A percentile compares a stretch with the other conserved stretches of the same genome.
Conservation (phyloP, 495 filamentous ascomycete species). For the Penicillium bovifimosum region DNA sequence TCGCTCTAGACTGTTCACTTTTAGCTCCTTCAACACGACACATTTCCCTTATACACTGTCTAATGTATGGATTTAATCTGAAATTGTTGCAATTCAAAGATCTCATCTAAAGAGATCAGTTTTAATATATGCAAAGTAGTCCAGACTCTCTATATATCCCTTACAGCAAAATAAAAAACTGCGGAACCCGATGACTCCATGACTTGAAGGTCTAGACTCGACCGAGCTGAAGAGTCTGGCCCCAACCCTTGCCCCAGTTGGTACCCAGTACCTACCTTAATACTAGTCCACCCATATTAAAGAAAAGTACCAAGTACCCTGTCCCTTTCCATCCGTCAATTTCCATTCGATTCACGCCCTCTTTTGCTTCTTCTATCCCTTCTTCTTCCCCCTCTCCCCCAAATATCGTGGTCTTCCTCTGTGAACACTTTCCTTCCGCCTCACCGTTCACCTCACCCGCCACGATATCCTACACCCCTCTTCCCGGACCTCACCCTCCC, state of each 20-base stretch:
- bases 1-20: slow-evolving; percentile 20
- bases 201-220: slow-evolving; percentile 22
- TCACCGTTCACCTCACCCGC: not conserved
- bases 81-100: not conserved
- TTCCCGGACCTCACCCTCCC: slow-evolving; percentile 1
- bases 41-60: not conserved
- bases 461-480: not conserved
- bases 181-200: slow-evolving; percentile 23
- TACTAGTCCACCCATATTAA: slow-evolving; percentile 1
- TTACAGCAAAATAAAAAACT: not conserved
- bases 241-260: slow-evolving; percentile 2
- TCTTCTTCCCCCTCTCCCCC: slow-evolving; percentile 8
- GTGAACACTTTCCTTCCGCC: slow-evolving; percentile 1
- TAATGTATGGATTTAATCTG: not conserved
- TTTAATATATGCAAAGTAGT: not conserved
- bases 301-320: slow-evolving; percentile 17
- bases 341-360: slow-evolving; percentile 12
- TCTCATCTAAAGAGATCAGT: not conserved
- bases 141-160: not conserved
- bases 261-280: slow-evolving; percentile 15
- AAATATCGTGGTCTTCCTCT: slow-evolving; percentile 5
- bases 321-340: slow-evolving; percentile 11
- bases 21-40: slow-evolving; percentile 1
- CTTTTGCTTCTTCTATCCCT: slow-evolving; percentile 11
- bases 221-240: slow-evolving; percentile 14